phyloP scores from a whole-genome alignment of 2,329 filamentous ascomycete genomes.

The Chlorencoelia australis region DNA sequence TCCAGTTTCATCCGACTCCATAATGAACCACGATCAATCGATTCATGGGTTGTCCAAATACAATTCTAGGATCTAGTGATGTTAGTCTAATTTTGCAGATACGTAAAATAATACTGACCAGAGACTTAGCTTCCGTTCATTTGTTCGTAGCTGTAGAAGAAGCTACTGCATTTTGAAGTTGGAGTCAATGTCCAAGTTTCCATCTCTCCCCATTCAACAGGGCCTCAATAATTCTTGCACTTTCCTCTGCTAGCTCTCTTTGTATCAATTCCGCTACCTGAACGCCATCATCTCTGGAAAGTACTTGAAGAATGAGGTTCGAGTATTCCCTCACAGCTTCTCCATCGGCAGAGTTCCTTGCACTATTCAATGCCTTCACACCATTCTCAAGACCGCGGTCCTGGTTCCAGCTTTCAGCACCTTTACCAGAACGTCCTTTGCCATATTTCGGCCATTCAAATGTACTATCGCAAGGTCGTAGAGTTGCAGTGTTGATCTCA shows the following conservation, averaged over 20 bases:
- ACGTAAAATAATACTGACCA: too few relatives aligned
- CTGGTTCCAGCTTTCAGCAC: constrained; percentile 38
- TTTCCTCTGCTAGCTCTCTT: constrained; percentile 35
- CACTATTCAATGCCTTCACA: constrained; percentile 41
- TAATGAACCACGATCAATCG: too few relatives aligned
- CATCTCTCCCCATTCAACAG: constrained; percentile 36
- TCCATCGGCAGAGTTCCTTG: constrained; percentile 43
- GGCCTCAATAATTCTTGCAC: constrained; percentile 39
- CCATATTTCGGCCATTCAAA: constrained; percentile 2
- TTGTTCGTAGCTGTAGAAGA: too few relatives aligned
- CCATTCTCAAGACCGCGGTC: constrained; percentile 49
- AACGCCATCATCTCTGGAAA: constrained; percentile 26
- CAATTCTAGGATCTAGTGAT: too few relatives aligned
- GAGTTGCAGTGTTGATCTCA: constrained; percentile 40
- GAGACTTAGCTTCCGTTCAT: too few relatives aligned
- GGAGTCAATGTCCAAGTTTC: too few relatives aligned
- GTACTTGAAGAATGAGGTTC: constrained; percentile 42
- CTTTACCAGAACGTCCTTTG: constrained; percentile 5
- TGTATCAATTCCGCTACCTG: constrained; percentile 33
- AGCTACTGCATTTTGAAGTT: too few relatives aligned
- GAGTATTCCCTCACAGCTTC: constrained; percentile 52
- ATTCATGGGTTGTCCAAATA: too few relatives aligned
- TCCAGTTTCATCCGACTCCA: too few relatives aligned
- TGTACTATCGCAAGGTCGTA: constrained; percentile 30
- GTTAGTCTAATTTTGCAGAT: too few relatives aligned